phyloP scores from a whole-genome alignment of 192 early-diverging fungal species.

The Jimgerdemannia lactiflua region DNA sequence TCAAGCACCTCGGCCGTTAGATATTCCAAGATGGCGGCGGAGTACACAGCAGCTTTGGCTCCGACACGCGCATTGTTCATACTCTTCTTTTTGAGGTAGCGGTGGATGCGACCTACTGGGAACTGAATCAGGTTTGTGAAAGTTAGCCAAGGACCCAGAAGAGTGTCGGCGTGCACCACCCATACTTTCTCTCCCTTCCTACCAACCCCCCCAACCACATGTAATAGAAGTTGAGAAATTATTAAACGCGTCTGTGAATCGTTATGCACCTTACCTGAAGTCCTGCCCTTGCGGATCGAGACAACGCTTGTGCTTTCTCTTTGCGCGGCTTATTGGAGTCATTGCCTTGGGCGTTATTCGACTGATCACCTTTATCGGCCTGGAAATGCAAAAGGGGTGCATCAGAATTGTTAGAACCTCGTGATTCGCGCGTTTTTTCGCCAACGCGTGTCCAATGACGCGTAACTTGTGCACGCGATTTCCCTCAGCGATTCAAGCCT shows the following conservation, averaged over 20 bases:
- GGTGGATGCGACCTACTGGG: conserved; percentile 92
- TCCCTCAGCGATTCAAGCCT: too few relatives aligned
- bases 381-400: background rate
- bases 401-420: too few relatives aligned
- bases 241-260: too few relatives aligned
- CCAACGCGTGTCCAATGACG: too few relatives aligned
- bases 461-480: too few relatives aligned
- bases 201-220: too few relatives aligned
- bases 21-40: conserved; percentile 91
- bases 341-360: background rate
- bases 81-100: conserved; percentile 77
- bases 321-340: conserved; percentile 3
- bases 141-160: background rate
- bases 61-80: conserved; percentile 78
- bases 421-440: too few relatives aligned
- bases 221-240: too few relatives aligned
- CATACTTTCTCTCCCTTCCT: background rate
- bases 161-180: background rate
- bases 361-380: conserved; percentile 23
- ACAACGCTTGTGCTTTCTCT: conserved; percentile 50
- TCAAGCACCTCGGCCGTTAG: conserved; percentile 91
- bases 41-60: conserved; percentile 89
- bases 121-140: conserved; percentile 52
- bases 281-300: conserved; percentile 58
- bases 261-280: conserved; percentile 45